Evolutionary conservation across 305 asterid genomes (phyloP).

Genomic region (Fraxinus sp.): DNA sequence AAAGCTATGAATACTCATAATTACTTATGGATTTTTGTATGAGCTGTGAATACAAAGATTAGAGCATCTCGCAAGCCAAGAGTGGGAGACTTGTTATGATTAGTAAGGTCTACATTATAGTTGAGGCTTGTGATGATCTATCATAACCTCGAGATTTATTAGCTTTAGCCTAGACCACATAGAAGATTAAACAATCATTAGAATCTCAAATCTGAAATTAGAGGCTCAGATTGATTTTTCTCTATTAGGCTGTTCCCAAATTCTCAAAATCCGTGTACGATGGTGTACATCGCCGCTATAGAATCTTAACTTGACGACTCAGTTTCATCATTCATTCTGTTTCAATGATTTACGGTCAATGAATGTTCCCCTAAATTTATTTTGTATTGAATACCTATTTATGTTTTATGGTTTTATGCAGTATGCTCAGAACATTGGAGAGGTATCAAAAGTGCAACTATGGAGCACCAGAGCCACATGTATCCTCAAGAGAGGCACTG

Average conservation of each 20-base stretch:
- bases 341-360: background rate
- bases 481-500: slow-evolving; percentile 93
- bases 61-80: background rate
- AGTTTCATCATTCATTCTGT: background rate
- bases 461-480: slow-evolving; percentile 93
- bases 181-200: background rate
- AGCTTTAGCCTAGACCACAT: background rate
- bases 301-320: background rate
- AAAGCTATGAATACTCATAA: background rate
- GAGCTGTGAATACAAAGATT: background rate
- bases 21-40: slow-evolving; percentile 27
- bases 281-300: background rate
- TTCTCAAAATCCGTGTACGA: no score
- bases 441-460: slow-evolving; percentile 98
- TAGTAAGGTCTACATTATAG: background rate
- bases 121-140: background rate
- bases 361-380: background rate
- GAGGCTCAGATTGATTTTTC: no score
- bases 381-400: background rate
- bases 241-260: no score
- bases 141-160: background rate
- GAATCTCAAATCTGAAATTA: background rate
- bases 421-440: slow-evolving; percentile 94
- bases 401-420: slow-evolving; percentile 36
- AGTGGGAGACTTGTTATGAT: background rate